phyloP scores from a whole-genome alignment of 2,329 filamentous ascomycete genomes.

The Aspergillus melleus region DNA sequence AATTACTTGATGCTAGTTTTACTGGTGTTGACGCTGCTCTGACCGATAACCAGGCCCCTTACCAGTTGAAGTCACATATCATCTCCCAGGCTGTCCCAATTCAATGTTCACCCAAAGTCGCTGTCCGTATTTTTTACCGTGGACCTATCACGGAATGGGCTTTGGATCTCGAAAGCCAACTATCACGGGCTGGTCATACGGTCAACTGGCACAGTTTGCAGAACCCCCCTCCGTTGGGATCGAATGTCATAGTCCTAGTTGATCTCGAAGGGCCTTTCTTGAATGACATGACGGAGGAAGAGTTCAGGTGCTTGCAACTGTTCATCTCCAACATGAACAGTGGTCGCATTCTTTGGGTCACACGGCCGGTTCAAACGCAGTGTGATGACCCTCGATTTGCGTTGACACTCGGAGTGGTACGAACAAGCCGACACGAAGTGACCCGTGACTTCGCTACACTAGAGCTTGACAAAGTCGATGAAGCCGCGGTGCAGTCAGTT shows the following conservation, averaged over 20 bases:
- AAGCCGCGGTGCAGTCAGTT: background rate
- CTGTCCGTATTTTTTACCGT: constrained; percentile 1
- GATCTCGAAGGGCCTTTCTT: constrained; percentile 17
- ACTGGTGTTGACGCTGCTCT: constrained; percentile 11
- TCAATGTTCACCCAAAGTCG: background rate
- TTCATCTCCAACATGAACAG: background rate
- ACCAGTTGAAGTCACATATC: constrained; percentile 14
- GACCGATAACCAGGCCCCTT: constrained; percentile 12
- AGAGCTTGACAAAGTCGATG: constrained; percentile 13
- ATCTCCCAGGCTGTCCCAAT: background rate
- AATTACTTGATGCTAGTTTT: constrained; percentile 22
- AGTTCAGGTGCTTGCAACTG: constrained; percentile 1
- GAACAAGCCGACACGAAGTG: constrained; percentile 14
- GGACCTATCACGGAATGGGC: background rate
- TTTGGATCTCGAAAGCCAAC: constrained; percentile 3
- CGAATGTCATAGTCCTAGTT: constrained; percentile 13
- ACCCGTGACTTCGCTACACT: constrained; percentile 11
- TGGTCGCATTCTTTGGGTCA: constrained; percentile 11
- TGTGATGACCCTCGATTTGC: constrained; percentile 15
- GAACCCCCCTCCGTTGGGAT: background rate
- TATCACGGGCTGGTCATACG: constrained; percentile 3
- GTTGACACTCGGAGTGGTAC: constrained; percentile 9
- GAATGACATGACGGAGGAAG: constrained; percentile 1
- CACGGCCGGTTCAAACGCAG: constrained; percentile 5
- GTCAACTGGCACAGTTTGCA: constrained; percentile 6